Evolutionary conservation across 108 stramenopile genomes (phyloP).

Genomic region (Cyclotella cryptica): DNA sequence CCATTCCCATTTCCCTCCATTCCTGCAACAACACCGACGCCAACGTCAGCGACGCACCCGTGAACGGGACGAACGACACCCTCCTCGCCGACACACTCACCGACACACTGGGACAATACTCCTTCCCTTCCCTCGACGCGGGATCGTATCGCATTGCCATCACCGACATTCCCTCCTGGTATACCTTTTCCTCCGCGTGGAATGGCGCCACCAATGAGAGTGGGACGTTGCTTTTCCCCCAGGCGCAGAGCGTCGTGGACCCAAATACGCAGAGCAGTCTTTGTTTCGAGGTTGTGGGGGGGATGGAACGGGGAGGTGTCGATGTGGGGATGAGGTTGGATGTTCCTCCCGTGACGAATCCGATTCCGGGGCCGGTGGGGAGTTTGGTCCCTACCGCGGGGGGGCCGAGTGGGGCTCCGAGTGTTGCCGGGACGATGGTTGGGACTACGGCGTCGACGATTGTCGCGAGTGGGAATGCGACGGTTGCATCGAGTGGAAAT

Average conservation of each 20-base stretch:
- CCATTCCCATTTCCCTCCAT: not conserved
- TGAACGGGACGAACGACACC: not conserved
- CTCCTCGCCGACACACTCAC: not conserved
- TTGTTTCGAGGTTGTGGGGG: not conserved
- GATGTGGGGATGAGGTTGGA: not conserved
- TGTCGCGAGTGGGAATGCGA: not conserved
- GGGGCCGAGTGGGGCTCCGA: no score
- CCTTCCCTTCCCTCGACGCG: not conserved
- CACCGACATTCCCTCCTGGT: not conserved
- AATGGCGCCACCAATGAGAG: not conserved
- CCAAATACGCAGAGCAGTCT: not conserved
- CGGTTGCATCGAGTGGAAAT: no score
- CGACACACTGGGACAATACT: not conserved
- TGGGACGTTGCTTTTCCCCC: not conserved
- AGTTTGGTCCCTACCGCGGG: not conserved
- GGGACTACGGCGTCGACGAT: no score
- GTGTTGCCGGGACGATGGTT: no score
- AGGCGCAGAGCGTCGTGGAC: not conserved
- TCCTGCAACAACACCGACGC: not conserved
- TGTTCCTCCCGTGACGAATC: not conserved
- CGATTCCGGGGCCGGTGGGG: not conserved
- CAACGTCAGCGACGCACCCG: not conserved
- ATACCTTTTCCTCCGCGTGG: conserved; percentile 10
- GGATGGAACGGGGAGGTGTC: no score
- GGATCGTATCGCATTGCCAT: not conserved